Conservation (phyloP, 176 grass and related monocot species). For the Alopecurus myosuroides region DNA sequence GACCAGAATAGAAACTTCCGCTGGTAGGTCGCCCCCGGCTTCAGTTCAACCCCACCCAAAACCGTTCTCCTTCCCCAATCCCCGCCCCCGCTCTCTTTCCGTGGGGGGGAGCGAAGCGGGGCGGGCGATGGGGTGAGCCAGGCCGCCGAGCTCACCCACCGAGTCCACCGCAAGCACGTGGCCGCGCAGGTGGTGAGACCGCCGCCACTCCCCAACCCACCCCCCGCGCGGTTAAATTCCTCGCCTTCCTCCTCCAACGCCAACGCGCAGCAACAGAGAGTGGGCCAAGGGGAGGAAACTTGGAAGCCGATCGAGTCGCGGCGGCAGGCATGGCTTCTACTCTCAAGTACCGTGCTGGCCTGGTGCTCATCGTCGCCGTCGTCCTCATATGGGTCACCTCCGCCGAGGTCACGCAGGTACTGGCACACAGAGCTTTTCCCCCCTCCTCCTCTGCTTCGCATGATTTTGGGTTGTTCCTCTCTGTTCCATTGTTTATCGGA, state of each 20-base stretch:
- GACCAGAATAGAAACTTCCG: constrained; percentile 36
- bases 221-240: constrained; percentile 32
- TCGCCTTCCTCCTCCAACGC: not conserved
- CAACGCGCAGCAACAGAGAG: not conserved
- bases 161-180: constrained; percentile 27
- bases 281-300: no score
- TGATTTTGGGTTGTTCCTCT: not conserved
- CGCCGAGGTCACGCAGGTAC: constrained; percentile 96
- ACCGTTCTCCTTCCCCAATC: not conserved
- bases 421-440: not conserved
- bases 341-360: constrained; percentile 64
- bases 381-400: constrained; percentile 97
- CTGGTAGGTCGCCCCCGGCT: constrained; percentile 24
- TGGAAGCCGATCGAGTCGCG: not conserved
- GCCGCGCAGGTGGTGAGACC: not conserved
- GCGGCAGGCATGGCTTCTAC: constrained; percentile 33
- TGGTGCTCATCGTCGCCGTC: constrained; percentile 74
- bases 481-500: not conserved
- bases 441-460: not conserved
- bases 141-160: constrained; percentile 15
- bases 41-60: constrained; percentile 15
- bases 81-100: constrained; percentile 19
- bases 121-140: constrained; percentile 22
- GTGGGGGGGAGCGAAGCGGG: constrained; percentile 39
- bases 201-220: not conserved